Base-by-base conservation (phyloP, 306 rosid species). In the Dryas drummondii region DNA sequence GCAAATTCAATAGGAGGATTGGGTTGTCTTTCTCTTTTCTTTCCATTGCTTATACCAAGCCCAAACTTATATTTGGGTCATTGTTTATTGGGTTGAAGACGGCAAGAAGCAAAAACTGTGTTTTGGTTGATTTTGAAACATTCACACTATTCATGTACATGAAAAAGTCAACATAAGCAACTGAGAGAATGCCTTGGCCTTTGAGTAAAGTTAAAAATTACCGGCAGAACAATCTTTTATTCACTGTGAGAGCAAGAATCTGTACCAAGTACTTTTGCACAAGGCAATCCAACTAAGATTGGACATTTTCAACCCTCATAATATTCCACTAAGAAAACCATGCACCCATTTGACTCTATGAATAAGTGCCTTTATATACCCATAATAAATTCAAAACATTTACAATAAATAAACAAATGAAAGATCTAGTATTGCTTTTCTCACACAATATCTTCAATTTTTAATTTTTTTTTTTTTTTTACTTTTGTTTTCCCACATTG, bases 311-410 rank as follows among this genome's bases (percentile, higher is more conserved):
- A 16, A n/a, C 61, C 32, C n/a, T 15, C 44, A 45, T 42, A 26
- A 50, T 68, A 68, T 68, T 47, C 17, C 40, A 32, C 55, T 2
- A 47, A 45, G 41, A 66, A 46, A 66, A 66, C 48, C 70, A 22
- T 22, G 22, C 22, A 46, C 48, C 40, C 37, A 22, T 16, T 19
- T 22, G 5, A 66, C 26, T 15, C 16, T 65, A 8, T 4, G 52
- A 9, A 44, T 65, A 42, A 17, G 44, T 26, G 2, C n/a, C 42
- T 27, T 26, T 11, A 32, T 32, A 32, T 32, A 32, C 16, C 14
- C 6, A n/a, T 7, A n/a, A 27, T 13, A 37, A 61, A 32, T 5
- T 61, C 4, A 48, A 46, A 45, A 9, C 1, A 5, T 1, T 9
- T 4, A 5, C 4, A 47, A 47, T 46, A 22, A 22, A 22, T 22